Base-by-base conservation (phyloP, 306 rosid species). In the Rosa rugosa region DNA sequence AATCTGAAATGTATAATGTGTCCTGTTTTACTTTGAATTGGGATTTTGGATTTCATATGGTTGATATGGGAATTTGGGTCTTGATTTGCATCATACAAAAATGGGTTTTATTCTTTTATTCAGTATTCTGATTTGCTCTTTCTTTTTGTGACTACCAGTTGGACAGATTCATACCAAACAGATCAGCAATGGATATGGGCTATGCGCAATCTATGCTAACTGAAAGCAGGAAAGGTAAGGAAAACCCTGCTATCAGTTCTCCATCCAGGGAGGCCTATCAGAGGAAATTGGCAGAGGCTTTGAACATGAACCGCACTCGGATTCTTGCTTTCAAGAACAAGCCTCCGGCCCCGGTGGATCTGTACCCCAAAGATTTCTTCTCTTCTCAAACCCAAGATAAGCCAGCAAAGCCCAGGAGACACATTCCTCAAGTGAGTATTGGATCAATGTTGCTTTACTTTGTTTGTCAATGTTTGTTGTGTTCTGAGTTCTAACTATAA, bases 291-390 rank as follows among this genome's bases (percentile, higher is more conserved):
- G 89, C 92, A 0, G 96, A 89, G 75, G 83, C 92, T 11, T 71
- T 83, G 67, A 89, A 93, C 89, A 93, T 93, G 90, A 85, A 89
- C 81, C 80, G 92, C 5, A 83, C 89, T 4, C 84, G 92, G 75
- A 91, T 90, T 72, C 89, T 93, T 57, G 96, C 97, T n/a, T 89
- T 90, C 91, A 92, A 87, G 93, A 89, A 92, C 86, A 92, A 89
- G 79, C 92, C 96, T 5, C 97, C 98, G 1, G 80, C 83, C 0
- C 81, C 89, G 0, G 87, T 89, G 9, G 92, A 92, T 64, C 77
- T 68, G 45, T 64, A 89, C 54, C 94, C 96, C 2, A 84, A 66
- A n/a, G 77, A 81, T 53, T 78, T 91, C 36, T 79, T 87, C 51
- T 27, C 89, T n/a, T 75, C 87, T 45, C 46, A 72, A 38, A 56